A percentile compares a stretch with the other conserved stretches of the same genome.
These are phyloP conservation scores for Ogataea pini DNA, from an alignment of 805 yeast species.

Conservation along the genomic window DNA sequence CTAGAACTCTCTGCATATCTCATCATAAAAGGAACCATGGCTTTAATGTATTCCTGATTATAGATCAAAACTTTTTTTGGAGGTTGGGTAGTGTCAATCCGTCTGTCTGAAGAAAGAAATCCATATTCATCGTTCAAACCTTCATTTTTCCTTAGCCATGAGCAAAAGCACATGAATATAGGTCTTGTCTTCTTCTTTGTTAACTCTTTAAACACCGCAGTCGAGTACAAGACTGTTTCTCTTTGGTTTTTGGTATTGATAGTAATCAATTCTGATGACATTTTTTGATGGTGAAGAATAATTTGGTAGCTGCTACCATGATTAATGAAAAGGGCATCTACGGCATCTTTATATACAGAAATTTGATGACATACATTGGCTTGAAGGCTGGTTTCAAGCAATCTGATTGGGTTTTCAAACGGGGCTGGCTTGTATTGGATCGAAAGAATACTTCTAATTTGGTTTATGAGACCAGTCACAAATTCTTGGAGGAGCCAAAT, in stretches of 20 bases:
- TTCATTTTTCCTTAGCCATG: constrained; percentile 21
- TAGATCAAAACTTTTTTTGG: constrained; percentile 8
- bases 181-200: constrained; percentile 27
- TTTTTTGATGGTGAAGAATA: not conserved
- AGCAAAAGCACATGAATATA: constrained; percentile 20
- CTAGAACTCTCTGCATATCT: constrained; percentile 9
- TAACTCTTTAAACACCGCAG: constrained; percentile 22
- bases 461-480: not conserved
- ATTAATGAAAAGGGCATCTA: too few species aligned
- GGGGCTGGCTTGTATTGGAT: too few species aligned
- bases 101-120: constrained; percentile 7
- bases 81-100: not conserved
- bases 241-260: constrained; percentile 17
- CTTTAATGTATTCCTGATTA: constrained; percentile 21
- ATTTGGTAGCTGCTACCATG: too few species aligned
- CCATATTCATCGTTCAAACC: not conserved
- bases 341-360: too few species aligned
- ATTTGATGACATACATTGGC: too few species aligned
- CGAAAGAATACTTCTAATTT: too few species aligned
- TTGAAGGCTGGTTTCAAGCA: not conserved
- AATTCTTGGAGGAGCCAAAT: not conserved
- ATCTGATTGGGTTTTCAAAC: not conserved
- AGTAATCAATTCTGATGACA: not conserved
- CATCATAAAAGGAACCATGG: constrained; percentile 15
- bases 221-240: constrained; percentile 19